Conservation (phyloP, 257 asterid species). For the Solanum tacnaense region DNA sequence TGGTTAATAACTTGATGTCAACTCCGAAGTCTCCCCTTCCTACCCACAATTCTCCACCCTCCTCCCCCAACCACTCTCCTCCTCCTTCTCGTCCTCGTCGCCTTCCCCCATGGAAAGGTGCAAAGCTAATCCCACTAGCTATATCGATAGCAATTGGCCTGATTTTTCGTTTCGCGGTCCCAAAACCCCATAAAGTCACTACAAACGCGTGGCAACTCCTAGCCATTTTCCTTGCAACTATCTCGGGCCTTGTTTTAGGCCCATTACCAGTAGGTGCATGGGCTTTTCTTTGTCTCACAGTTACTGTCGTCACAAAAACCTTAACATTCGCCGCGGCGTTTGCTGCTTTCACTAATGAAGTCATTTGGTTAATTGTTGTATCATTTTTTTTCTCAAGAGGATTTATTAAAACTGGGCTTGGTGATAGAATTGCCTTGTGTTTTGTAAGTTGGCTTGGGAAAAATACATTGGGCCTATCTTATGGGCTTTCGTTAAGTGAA, state of each 20-base stretch:
- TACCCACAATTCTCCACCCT: conserved; percentile 2
- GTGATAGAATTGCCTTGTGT: conserved; percentile 60
- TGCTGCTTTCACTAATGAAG: conserved; percentile 64
- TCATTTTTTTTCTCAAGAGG: conserved; percentile 69
- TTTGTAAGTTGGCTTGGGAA: conserved; percentile 65
- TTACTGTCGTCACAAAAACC: conserved; percentile 45
- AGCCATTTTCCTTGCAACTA: conserved; percentile 52
- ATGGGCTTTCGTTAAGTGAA: conserved; percentile 62
- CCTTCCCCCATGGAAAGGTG: conserved; percentile 39
- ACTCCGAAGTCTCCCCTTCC: background rate
- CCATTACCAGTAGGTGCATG: conserved; percentile 77
- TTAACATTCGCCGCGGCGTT: conserved; percentile 59
- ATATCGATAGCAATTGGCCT: conserved; percentile 41
- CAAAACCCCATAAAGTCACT: conserved; percentile 37
- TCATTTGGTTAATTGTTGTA: conserved; percentile 59
- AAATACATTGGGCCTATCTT: conserved; percentile 55
- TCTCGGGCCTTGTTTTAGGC: conserved; percentile 52
- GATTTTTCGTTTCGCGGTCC: conserved; percentile 55
- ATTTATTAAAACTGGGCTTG: conserved; percentile 71
- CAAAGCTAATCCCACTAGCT: conserved; percentile 35
- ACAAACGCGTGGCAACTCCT: conserved; percentile 65
- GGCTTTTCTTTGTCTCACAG: conserved; percentile 50
- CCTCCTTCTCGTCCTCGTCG: background rate
- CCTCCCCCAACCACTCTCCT: background rate
- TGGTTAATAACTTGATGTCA: background rate